Evolutionary conservation across 805 yeast species (phyloP).

Genomic region (Pichia pseudocactophila): DNA sequence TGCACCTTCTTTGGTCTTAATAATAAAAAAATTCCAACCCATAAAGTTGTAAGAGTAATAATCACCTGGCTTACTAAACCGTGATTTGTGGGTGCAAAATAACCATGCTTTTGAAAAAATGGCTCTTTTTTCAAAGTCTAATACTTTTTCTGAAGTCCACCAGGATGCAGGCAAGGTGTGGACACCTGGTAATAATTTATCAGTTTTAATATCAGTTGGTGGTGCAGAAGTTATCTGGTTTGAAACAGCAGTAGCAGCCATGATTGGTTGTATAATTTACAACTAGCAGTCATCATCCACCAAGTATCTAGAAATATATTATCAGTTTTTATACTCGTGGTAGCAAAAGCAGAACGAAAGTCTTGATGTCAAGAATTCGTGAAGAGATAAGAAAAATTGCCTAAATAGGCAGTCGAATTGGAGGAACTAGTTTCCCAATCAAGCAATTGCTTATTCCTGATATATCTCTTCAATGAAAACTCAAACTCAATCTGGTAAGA

Average conservation of each 20-base stretch:
- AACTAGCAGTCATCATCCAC: background rate
- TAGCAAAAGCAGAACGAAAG: no score
- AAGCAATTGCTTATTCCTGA: background rate
- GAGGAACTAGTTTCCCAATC: background rate
- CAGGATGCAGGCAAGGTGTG: constrained; percentile 59
- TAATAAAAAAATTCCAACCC: constrained; percentile 48
- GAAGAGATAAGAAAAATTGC: no score
- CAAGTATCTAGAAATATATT: no score
- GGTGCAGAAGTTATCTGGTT: constrained; percentile 21
- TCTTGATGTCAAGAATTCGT: no score
- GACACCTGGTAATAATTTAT: constrained; percentile 30
- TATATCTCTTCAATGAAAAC: background rate
- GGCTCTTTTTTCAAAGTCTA: constrained; percentile 50
- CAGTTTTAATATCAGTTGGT: constrained; percentile 23
- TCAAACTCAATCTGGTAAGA: background rate
- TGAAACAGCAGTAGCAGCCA: constrained; percentile 13
- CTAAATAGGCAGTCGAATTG: background rate
- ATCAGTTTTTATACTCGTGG: no score
- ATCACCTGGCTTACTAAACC: constrained; percentile 51
- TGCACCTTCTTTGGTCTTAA: constrained; percentile 42
- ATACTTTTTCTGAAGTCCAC: constrained; percentile 54
- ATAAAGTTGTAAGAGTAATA: constrained; percentile 41
- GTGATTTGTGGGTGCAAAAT: constrained; percentile 41
- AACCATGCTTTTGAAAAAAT: constrained; percentile 51
- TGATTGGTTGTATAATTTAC: background rate